These are phyloP conservation scores for Phytophthora citricola DNA, from an alignment of 352 stramenopile genomes.

Conservation along the genomic window DNA sequence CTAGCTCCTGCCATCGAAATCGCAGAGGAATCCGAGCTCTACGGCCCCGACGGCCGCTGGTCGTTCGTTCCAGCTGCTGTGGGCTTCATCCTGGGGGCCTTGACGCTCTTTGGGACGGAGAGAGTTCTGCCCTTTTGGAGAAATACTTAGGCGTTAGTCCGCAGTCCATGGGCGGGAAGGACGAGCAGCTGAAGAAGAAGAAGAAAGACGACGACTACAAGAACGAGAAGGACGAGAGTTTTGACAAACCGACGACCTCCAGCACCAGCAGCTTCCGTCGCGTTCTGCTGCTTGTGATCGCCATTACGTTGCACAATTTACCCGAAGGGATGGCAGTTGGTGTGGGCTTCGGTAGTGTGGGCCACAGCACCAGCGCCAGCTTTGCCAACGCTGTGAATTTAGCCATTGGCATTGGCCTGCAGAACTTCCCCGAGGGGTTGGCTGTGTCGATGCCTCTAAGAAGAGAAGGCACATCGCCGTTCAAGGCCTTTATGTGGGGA, in stretches of 20 bases:
- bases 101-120: constrained; percentile 82
- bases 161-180: constrained; percentile 61
- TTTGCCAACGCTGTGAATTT: constrained; percentile 88
- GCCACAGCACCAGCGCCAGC: constrained; percentile 68
- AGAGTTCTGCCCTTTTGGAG: constrained; percentile 68
- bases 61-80: constrained; percentile 86
- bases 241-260: constrained; percentile 23
- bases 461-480: constrained; percentile 84
- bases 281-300: constrained; percentile 88
- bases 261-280: constrained; percentile 69
- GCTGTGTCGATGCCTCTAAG: constrained; percentile 90
- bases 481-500: constrained; percentile 89
- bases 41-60: constrained; percentile 74
- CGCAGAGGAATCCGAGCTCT: constrained; percentile 78
- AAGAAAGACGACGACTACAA: constrained; percentile 53
- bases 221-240: constrained; percentile 10
- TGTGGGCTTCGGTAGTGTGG: constrained; percentile 90
- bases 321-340: constrained; percentile 91
- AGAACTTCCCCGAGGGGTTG: constrained; percentile 92
- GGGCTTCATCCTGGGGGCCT: constrained; percentile 80
- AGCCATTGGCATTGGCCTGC: constrained; percentile 88
- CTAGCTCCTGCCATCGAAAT: constrained; percentile 89
- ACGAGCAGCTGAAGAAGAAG: constrained; percentile 45
- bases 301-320: constrained; percentile 92
- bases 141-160: constrained; percentile 42